Evolutionary conservation across 2,329 filamentous ascomycete species (phyloP), one percentile per base, ranked within the genome.

Genomic region (Aspergillus caelatus): DNA sequence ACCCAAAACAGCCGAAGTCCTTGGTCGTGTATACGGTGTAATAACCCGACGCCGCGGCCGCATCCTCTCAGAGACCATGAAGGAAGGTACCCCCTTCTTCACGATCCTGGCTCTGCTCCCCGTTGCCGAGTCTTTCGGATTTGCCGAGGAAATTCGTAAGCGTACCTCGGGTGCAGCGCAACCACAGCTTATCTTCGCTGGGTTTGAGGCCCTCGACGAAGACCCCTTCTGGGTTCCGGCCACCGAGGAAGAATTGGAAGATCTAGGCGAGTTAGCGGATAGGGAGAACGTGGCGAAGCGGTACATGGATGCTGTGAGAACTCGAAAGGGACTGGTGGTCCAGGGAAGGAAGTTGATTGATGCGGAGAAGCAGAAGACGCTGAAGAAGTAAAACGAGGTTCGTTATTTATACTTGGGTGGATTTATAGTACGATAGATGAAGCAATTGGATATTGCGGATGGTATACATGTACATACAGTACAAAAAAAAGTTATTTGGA

Each of bases 151-250:
- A 79, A 98, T 99, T 81, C 89, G 95, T 63, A 98, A 98, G 81
- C 87, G 94, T 8, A 97, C 93, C 0, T 93, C 90, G 8, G 95
- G 95, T 3, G 92, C 91, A 3, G 95, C 95, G 0, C 91, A 92
- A 72, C 95, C 95, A 57, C 95, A 98, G 83, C 85, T 99, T 43
- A 90, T 96, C 65, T 99, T 98, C 75, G 88, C 92, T 9, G 95
- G 95, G 0, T 99, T 94, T 74, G 93, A 97, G 78, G 87, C 96
- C 70, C 83, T 98, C 2, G 93, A 98, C 76, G 91, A 97, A 79
- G 95, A 99, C 81, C 95, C 95, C 0, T 96, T 96, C 82, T 99
- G 95, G 95, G 93, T 96, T 54, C 95, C 95, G 1, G 93, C 93
- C 68, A 98, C 94, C 0, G 95, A 98, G 75, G 95, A 98, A 76